A percentile compares a stretch with the other conserved stretches of the same genome.
Conservation (phyloP, 2,329 filamentous ascomycete genomes). For the Neofusicoccum parvum region DNA sequence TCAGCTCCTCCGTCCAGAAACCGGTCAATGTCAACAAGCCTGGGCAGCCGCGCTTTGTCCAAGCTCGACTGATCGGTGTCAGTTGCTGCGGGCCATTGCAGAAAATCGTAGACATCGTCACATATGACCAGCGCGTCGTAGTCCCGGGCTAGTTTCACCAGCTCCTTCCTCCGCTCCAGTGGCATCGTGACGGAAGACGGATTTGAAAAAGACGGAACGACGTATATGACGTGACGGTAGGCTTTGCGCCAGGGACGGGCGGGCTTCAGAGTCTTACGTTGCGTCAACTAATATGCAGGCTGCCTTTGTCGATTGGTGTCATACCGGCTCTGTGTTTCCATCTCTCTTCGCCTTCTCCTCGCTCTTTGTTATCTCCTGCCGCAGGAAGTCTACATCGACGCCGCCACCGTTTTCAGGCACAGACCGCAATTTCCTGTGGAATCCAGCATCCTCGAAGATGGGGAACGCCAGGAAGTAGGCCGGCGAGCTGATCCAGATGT, state of each 20-base stretch:
- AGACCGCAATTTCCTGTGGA: constrained; percentile 65
- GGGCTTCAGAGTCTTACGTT: constrained; percentile 56
- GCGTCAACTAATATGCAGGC: constrained; percentile 17
- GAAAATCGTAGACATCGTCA: constrained; percentile 93
- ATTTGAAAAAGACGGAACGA: constrained; percentile 86
- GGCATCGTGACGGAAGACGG: constrained; percentile 85
- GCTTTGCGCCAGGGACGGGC: constrained; percentile 67
- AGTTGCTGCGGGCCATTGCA: constrained; percentile 69
- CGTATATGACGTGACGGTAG: constrained; percentile 86
- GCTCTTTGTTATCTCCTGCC: constrained; percentile 52
- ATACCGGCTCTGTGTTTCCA: constrained; percentile 48
- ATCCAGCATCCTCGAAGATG: constrained; percentile 83
- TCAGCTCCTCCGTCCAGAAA: constrained; percentile 61
- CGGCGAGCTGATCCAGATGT: constrained; percentile 79
- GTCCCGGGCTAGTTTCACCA: constrained; percentile 76
- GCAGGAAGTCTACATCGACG: constrained; percentile 67
- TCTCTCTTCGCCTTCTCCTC: constrained; percentile 46
- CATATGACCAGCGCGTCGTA: constrained; percentile 81
- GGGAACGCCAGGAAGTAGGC: constrained; percentile 82
- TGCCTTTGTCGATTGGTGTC: constrained; percentile 22
- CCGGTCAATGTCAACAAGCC: constrained; percentile 77
- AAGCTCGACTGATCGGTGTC: constrained; percentile 29
- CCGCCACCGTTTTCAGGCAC: constrained; percentile 79
- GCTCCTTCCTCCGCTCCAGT: constrained; percentile 62
- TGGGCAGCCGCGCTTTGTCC: constrained; percentile 59